Percentiles rank a stretch among this genome's conserved stretches.
Conservation (phyloP, 257 asterid species). For the Ophiorrhiza pumila region DNA sequence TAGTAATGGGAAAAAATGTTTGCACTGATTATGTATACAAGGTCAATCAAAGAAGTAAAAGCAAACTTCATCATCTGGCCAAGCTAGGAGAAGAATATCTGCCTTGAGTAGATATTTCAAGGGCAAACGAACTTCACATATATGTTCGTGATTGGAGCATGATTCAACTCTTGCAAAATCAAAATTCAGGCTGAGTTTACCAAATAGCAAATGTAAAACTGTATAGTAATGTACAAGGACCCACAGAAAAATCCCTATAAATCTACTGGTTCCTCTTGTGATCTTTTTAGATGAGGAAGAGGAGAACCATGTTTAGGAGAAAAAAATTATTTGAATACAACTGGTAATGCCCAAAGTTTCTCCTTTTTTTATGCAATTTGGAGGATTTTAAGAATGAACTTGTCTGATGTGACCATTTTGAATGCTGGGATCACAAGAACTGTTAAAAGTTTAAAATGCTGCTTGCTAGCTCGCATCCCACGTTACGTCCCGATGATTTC, state of each 20-base stretch:
- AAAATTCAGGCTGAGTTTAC: background rate
- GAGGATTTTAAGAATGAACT: background rate
- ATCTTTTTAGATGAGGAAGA: background rate
- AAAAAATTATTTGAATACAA: constrained; percentile 1
- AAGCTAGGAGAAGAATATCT: background rate
- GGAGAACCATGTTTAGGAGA: background rate
- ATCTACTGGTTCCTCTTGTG: background rate
- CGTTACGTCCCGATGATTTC: constrained; percentile 27
- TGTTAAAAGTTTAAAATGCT: background rate
- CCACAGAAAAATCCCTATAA: background rate
- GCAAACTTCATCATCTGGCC: background rate
- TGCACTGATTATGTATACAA: too few relatives aligned
- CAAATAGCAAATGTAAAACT: background rate
- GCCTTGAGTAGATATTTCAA: background rate
- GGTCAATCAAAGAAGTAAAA: background rate
- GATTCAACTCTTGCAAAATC: background rate
- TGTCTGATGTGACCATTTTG: background rate
- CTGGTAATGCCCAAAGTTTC: background rate
- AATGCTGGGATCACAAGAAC: background rate
- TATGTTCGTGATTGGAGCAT: background rate
- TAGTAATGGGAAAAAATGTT: background rate
- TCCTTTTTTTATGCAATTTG: background rate
- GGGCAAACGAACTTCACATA: background rate
- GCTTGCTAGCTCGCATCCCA: background rate
- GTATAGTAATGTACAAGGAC: background rate